Conservation (phyloP, 1,284 basidiomycete genomes). For the Apiotrichum brassicae region DNA sequence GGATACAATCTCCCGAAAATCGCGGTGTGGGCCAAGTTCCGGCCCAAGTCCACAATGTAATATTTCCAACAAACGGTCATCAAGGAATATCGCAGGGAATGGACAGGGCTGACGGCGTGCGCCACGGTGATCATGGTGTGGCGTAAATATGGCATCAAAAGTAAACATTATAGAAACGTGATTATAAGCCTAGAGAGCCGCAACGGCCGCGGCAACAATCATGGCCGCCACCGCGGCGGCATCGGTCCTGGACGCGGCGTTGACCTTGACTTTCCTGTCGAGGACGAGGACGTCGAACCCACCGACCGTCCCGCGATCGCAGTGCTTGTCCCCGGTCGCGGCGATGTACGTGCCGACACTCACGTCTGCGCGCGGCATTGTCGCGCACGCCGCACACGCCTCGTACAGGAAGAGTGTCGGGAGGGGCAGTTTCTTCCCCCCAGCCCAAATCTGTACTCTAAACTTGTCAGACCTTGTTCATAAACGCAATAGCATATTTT, state of each 20-base stretch:
- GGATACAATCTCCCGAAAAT: too few relatives aligned
- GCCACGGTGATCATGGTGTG: too few relatives aligned
- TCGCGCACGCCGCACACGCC: constrained; percentile 15
- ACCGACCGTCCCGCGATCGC: constrained; percentile 9
- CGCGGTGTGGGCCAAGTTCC: too few relatives aligned
- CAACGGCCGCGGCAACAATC: too few relatives aligned
- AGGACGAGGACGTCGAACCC: constrained; percentile 16
- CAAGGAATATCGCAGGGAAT: too few relatives aligned
- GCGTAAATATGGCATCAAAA: too few relatives aligned
- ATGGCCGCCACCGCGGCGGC: not conserved
- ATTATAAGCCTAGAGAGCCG: too few relatives aligned
- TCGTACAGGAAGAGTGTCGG: constrained; percentile 16
- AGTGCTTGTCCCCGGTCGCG: constrained; percentile 10
- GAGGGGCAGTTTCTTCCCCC: not conserved
- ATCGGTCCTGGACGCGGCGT: not conserved
- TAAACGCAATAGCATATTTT: not conserved
- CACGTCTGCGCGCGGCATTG: constrained; percentile 10
- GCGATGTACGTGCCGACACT: constrained; percentile 9
- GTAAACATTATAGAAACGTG: not conserved
- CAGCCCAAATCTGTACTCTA: constrained; percentile 12
- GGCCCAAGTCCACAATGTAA: too few relatives aligned
- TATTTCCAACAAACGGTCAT: too few relatives aligned
- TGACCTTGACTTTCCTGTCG: constrained; percentile 1
- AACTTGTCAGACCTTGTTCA: not conserved
- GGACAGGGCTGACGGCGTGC: too few relatives aligned